Evolutionary conservation across 1,139 yeast species (phyloP), one percentile per base, ranked within the genome.

Genomic region (Arxiozyma telluris): DNA sequence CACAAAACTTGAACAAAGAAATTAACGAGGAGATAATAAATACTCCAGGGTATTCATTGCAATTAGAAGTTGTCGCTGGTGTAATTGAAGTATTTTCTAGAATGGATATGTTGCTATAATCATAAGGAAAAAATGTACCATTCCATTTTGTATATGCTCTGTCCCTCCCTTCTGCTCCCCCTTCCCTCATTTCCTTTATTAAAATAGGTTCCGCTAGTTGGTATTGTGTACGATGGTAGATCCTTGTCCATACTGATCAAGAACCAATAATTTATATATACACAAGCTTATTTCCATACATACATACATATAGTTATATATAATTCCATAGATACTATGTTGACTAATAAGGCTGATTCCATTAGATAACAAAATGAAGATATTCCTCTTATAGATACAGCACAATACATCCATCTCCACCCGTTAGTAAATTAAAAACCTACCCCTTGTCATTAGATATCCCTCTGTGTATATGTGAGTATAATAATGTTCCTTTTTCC

Each of bases 1-100:
- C 96, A 7, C 75, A 83, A 57, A 91, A 93, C 68, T 76, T 94
- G 64, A 80, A 81, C 49, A 77, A 79, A 64, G 90, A 84, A 66
- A 78, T 91, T 49, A 73, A 76, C 51, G 75, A 76, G 51, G 98
- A 91, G 71, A 73, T 86, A 45, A 87, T 81, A 57, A 63, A 61
- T 23, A 69, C 71, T 53, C 79, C 80, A 52, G 78, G 80, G 47
- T 75, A 78, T 51, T 94, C 86, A 55, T 77, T 89, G 61, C 89
- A 83, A 66, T 72, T 91, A 59, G 99, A 93, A 72, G 83, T 91
- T 54, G 77, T 93, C 55, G 97, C 98, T 41, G 98, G 96, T 48
- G 96, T 91, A 6, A 65, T 76, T 41, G 75, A 75, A 55, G 80
- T 76, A 5, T 76, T 76, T 59, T 70, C 79, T 1, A 72, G 76